Evolutionary conservation across 202 grass and related monocot species (phyloP).

Genomic region (Panicum hallii): DNA sequence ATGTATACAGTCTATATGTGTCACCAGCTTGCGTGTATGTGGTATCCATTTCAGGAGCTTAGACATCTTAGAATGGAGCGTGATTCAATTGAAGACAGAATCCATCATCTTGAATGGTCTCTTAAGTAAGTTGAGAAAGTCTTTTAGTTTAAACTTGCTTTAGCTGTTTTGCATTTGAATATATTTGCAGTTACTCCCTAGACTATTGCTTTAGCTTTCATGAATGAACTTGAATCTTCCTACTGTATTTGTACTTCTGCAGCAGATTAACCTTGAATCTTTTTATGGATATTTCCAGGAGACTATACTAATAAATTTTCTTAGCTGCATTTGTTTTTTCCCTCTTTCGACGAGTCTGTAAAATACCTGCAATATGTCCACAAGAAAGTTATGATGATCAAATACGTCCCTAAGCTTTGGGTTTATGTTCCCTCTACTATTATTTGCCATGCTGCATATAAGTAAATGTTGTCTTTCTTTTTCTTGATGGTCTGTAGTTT

Average conservation of each 20-base stretch:
- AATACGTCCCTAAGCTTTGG: conserved; percentile 3
- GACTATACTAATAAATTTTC: not conserved
- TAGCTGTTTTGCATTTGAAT: not conserved
- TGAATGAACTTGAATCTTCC: not conserved
- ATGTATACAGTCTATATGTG: conserved; percentile 10
- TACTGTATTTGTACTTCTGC: not conserved
- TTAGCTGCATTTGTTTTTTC: not conserved
- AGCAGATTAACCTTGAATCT: not conserved
- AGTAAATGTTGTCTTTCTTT: conserved; percentile 25
- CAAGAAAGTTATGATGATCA: not conserved
- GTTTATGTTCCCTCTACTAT: not conserved
- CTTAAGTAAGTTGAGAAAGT: conserved; percentile 69
- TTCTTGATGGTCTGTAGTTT: conserved; percentile 18
- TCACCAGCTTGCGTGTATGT: conserved; percentile 24
- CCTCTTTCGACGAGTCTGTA: not conserved
- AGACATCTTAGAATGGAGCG: conserved; percentile 78
- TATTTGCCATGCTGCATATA: conserved; percentile 12
- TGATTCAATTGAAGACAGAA: conserved; percentile 87
- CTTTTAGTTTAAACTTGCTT: conserved; percentile 19
- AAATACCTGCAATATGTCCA: conserved; percentile 7
- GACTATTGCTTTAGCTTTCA: not conserved
- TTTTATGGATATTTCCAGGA: not conserved
- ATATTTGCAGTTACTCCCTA: not conserved
- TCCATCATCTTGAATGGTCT: conserved; percentile 93
- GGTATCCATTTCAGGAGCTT: conserved; percentile 64